Conservation (phyloP, 768 basidiomycete species). For the Phanerochaete carnosa region DNA sequence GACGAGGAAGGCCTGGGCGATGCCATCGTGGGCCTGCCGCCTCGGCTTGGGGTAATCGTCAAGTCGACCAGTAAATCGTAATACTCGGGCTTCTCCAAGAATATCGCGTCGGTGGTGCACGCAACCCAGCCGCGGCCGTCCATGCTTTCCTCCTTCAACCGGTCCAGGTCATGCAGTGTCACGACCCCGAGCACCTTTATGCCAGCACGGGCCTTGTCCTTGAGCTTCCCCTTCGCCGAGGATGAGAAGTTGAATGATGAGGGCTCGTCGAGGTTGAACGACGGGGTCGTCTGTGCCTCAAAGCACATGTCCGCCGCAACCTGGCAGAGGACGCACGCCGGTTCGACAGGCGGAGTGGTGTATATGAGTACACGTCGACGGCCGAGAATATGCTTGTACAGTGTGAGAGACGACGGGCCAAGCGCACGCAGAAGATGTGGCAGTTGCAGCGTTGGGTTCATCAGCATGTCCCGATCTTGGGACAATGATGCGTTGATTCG, state of each 20-base stretch:
- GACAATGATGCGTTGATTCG: not conserved
- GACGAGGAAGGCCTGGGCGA: conserved; percentile 43
- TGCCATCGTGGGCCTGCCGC: conserved; percentile 65
- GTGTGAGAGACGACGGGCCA: conserved; percentile 72
- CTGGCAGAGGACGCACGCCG: conserved; percentile 67
- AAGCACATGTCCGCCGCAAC: conserved; percentile 63
- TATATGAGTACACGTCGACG: conserved; percentile 76
- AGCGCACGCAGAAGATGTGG: conserved; percentile 74
- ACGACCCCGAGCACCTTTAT: conserved; percentile 77
- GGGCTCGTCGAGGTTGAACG: not conserved
- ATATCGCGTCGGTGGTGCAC: conserved; percentile 82
- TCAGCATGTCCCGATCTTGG: not conserved
- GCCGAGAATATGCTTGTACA: conserved; percentile 78
- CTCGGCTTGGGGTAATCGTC: conserved; percentile 57
- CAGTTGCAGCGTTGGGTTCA: conserved; percentile 65
- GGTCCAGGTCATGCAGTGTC: conserved; percentile 69
- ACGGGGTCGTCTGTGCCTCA: conserved; percentile 28
- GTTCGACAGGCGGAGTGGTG: conserved; percentile 76
- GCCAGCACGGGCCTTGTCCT: conserved; percentile 44
- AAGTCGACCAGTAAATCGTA: conserved; percentile 84
- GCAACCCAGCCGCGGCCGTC: conserved; percentile 79
- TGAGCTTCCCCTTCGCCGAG: conserved; percentile 20
- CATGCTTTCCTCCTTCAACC: conserved; percentile 51
- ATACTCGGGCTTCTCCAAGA: conserved; percentile 73
- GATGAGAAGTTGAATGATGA: not conserved